Percentiles rank a stretch among this genome's conserved stretches.
Conservation (phyloP, 352 stramenopile species). For the Globisporangium iwayamae region DNA sequence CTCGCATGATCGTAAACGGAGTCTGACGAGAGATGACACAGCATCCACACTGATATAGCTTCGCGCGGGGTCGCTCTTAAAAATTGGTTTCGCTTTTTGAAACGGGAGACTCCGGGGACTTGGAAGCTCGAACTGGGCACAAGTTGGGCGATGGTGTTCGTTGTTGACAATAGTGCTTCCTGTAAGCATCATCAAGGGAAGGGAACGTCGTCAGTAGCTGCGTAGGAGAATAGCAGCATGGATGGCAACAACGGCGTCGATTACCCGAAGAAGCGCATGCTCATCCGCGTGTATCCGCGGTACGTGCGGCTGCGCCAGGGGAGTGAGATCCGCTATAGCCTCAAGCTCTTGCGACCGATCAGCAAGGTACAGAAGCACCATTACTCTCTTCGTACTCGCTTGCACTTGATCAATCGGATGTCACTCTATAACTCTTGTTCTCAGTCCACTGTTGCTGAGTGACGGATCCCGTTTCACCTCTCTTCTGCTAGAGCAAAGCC, state of each 20-base stretch:
- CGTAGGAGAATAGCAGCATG: background rate
- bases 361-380: conserved; percentile 31
- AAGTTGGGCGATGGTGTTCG: background rate
- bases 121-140: background rate
- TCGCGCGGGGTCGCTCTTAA: background rate
- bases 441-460: background rate
- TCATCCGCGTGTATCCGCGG: conserved; percentile 50
- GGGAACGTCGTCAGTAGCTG: background rate
- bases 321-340: conserved; percentile 55
- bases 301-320: conserved; percentile 63
- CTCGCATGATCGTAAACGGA: background rate
- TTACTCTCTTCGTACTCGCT: background rate
- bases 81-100: background rate
- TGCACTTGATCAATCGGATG: background rate
- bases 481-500: conserved; percentile 28
- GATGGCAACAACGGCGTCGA: conserved; percentile 13
- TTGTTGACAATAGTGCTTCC: background rate
- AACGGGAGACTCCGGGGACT: background rate
- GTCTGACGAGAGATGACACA: background rate
- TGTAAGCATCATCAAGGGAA: background rate
- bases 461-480: background rate
- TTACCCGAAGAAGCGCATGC: conserved; percentile 30
- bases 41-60: background rate
- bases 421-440: background rate
- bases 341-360: conserved; percentile 49